These are phyloP conservation scores for Trichoderma aggressivum DNA, from an alignment of 2,329 filamentous ascomycete genomes.

Conservation along the genomic window DNA sequence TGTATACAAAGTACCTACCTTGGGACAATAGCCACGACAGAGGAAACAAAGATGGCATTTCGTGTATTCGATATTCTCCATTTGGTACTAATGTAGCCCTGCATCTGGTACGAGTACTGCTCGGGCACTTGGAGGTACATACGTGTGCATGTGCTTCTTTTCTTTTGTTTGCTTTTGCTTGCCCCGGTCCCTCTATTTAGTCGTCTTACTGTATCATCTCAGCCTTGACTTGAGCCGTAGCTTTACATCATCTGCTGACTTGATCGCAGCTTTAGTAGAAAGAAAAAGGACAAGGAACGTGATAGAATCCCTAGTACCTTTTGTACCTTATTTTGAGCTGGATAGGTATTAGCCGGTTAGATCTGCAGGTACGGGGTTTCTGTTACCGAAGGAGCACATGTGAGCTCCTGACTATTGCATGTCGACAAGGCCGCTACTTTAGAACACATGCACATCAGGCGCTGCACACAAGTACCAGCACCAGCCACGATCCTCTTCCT, in stretches of 20 bases:
- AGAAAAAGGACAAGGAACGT: background rate
- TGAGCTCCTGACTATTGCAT: background rate
- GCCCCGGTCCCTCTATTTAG: background rate
- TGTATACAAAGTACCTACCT: background rate
- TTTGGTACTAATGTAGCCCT: background rate
- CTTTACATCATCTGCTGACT: background rate
- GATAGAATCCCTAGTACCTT: background rate
- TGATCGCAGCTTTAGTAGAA: background rate
- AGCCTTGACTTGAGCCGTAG: background rate
- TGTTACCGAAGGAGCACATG: background rate
- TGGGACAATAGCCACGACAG: background rate
- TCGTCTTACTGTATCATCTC: background rate
- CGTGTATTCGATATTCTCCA: background rate
- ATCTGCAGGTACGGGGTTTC: constrained; percentile 9
- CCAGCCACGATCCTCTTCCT: background rate
- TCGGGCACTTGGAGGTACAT: background rate
- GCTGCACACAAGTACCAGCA: background rate
- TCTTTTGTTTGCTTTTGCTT: background rate
- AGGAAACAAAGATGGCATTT: background rate
- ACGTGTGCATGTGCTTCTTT: background rate
- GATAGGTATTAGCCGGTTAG: background rate
- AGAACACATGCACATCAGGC: background rate
- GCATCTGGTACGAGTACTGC: background rate
- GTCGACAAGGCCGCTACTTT: background rate
- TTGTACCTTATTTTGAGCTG: background rate